Conservation (phyloP, 129 eudicot genomes). For the Dittrichia graveolens region DNA sequence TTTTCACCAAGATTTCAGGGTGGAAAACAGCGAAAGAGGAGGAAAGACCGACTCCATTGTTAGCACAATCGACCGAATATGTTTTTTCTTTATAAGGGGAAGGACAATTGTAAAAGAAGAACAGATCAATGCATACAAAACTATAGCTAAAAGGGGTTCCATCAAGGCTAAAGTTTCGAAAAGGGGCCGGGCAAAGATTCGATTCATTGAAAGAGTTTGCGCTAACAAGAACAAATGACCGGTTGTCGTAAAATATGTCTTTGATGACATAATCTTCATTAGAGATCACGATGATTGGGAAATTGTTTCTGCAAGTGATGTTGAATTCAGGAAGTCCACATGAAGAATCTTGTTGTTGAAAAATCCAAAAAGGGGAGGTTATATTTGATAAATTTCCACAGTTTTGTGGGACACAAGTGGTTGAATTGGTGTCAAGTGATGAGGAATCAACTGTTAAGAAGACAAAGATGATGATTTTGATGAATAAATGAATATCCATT, state of each 20-base stretch:
- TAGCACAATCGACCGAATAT: conserved; percentile 45
- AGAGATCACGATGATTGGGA: conserved; percentile 42
- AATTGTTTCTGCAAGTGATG: conserved; percentile 46
- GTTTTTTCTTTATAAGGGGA: conserved; percentile 19
- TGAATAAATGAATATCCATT: conserved; percentile 40
- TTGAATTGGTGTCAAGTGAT: conserved; percentile 32
- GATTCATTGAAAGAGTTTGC: conserved; percentile 32
- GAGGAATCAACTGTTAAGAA: conserved; percentile 21
- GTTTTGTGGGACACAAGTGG: conserved; percentile 42
- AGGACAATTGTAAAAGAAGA: conserved; percentile 54
- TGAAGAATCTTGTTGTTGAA: conserved; percentile 40
- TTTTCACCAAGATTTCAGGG: conserved; percentile 37
- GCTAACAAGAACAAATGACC: conserved; percentile 38
- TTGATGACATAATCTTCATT: conserved; percentile 47
- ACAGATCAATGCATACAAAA: conserved; percentile 31
- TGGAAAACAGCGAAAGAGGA: conserved; percentile 64
- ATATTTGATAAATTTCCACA: conserved; percentile 59
- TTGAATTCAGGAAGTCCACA: conserved; percentile 61
- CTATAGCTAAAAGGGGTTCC: conserved; percentile 48
- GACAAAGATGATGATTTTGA: conserved; percentile 20
- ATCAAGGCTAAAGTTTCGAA: conserved; percentile 44
- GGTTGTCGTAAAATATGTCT: conserved; percentile 45
- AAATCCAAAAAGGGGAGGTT: conserved; percentile 61
- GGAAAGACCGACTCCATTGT: conserved; percentile 32
- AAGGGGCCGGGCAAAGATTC: conserved; percentile 53